Evolutionary conservation across 1,284 basidiomycete species (phyloP), one percentile per base, ranked within the genome.

Genomic region (Gomphus bonarii): DNA sequence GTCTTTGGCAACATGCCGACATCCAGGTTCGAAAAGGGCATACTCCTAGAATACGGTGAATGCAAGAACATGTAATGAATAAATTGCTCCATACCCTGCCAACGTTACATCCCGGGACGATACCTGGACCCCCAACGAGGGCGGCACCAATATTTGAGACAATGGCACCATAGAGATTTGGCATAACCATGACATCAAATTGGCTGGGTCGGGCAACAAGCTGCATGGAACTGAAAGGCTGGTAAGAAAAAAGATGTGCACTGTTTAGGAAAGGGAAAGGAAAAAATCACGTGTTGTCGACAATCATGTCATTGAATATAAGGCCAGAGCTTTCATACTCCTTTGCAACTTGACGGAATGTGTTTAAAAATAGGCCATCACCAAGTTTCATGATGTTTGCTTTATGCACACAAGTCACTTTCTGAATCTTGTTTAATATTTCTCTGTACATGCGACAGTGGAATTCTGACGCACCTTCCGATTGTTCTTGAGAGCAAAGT

Each of bases 361-460:
- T 98, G 76, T 95, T 97, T 66, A 99, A 82, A 85, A 99, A 99
- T 51, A 99, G 85, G 75, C 97, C 97, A 69, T 99, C 97, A 71
- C 95, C 95, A 66, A 99, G 85, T 76, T 99, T 99, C 97, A 99
- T 99, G 79, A 99, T 99, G 80, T 99, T 99, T 68, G 97, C 97
- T 77, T 99, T 99, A 86, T 99, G 97, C 52, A 99, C 95, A 70
- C 95, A 98, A 58, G 97, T 99, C 65, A 99, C 97, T 88, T 95
- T 97, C 91, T 95, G 67, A 54, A 36, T 59, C 44, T 44, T 18
- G 35, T 44, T 30, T 36, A 12, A 18, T 7, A 31, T 42, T 16
- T 35, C 31, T 18, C 22, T 38, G 35, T 14, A 50, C 18, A 16
- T 54, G 55, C 47, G n/a, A 42, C 12, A 16, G 20, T 14, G 22